Base-by-base conservation (phyloP, 2,329 filamentous ascomycete genomes). In the Monosporascus sp. region DNA sequence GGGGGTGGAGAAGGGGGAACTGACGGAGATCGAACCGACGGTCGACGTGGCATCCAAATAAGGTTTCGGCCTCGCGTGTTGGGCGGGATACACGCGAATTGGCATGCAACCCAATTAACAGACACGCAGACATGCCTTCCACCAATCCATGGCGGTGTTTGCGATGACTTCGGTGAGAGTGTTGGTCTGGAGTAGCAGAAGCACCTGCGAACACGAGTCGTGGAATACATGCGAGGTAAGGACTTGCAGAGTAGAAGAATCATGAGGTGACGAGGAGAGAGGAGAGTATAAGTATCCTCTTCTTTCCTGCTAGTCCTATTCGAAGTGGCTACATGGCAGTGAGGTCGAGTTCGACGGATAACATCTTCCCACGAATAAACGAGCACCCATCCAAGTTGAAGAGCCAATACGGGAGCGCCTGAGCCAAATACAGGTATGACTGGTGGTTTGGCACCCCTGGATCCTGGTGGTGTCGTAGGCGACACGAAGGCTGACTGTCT, bases 21-120 rank as follows among this genome's bases (percentile, higher is more conserved):
- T 60, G 61, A 60, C 57, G 58, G 57, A 63, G 61, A 60, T 61
- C 58, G 57, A 60, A 62, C 53, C 59, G 58, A 55, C 53, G 59
- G 61, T 61, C 65, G 64, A 68, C 66, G 66, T 68, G 66, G 66
- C 66, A 68, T 62, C 60, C 62, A 61, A 59, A 59, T 57, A 66
- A 59, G 58, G 57, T 34, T 61, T 60, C 56, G 57, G 62, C 54
- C 51, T 57, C 59, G 57, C 53, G 59, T 60, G 59, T 60, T 62
- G 60, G 60, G 62, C 61, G 54, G 59, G 58, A 56, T 62, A 55
- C 57, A 57, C 60, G 62, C 54, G 57, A 60, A 61, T 59, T 67
- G 61, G 60, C 63, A 67, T 68, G 65, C 61, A 67, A 68, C 64
- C 65, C 62, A 65, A 65, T 62, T 57, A 61, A 56, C 54, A 65